These are phyloP conservation scores for Clonostachys rosea DNA, from an alignment of 2,329 filamentous ascomycete species.

Conservation along the genomic window DNA sequence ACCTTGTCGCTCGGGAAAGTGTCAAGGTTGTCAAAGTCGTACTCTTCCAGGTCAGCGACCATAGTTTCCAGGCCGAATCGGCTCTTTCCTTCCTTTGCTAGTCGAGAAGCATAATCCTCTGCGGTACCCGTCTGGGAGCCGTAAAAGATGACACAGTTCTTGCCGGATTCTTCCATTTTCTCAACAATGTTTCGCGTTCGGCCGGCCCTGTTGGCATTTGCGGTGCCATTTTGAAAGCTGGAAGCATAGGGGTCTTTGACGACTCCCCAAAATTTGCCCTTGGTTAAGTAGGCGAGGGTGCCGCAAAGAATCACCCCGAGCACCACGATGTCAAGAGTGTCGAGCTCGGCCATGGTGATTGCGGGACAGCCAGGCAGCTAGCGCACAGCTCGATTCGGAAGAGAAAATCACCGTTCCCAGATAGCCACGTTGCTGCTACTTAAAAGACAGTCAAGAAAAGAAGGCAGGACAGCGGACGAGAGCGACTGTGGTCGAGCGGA, in stretches of 20 bases:
- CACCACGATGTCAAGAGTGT: constrained; percentile 92
- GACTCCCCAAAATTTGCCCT: constrained; percentile 89
- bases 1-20: constrained; percentile 84
- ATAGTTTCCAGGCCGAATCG: constrained; percentile 96
- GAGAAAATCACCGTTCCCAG: too few species aligned
- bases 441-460: too few species aligned
- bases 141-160: constrained; percentile 98
- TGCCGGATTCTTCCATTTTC: constrained; percentile 91
- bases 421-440: too few species aligned
- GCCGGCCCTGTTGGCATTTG: constrained; percentile 58
- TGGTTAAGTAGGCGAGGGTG: constrained; percentile 94
- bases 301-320: constrained; percentile 79
- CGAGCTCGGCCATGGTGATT: constrained; percentile 80
- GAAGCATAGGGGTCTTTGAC: constrained; percentile 84
- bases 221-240: constrained; percentile 65
- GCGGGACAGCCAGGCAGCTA: background rate
- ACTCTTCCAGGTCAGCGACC: constrained; percentile 97
- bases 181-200: constrained; percentile 90
- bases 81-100: constrained; percentile 96
- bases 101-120: constrained; percentile 92
- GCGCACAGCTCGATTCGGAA: too few species aligned
- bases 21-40: constrained; percentile 94
- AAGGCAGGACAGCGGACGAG: too few species aligned
- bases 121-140: constrained; percentile 97
- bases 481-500: too few species aligned